phyloP scores from a whole-genome alignment of 169 alveolate species.

The Eimeria tenella region DNA sequence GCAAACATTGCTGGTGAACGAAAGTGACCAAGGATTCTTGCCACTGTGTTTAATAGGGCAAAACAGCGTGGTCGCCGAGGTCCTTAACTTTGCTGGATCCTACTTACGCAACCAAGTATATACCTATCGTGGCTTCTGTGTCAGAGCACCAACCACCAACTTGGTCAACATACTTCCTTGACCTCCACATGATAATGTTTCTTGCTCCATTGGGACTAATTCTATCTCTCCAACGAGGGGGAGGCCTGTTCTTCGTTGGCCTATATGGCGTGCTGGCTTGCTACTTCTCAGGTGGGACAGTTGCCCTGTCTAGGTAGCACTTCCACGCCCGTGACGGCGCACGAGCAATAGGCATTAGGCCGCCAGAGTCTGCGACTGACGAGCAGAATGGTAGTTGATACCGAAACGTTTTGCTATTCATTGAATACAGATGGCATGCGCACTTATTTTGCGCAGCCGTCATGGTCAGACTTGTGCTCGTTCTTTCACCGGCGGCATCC shows the following conservation, averaged over 20 bases:
- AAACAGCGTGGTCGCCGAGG: conserved; percentile 96
- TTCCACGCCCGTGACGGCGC: background rate
- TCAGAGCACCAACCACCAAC: conserved; percentile 99
- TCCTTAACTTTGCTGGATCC: conserved; percentile 97
- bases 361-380: background rate
- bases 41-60: conserved; percentile 85
- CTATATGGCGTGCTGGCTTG: conserved; percentile 95
- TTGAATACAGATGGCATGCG: too few species aligned
- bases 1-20: background rate
- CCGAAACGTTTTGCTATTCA: too few species aligned
- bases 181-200: conserved; percentile 77
- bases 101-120: conserved; percentile 96
- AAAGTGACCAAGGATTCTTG: background rate
- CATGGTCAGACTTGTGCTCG: conserved; percentile 98
- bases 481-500: conserved; percentile 91
- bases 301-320: background rate
- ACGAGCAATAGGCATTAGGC: background rate
- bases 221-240: conserved; percentile 90
- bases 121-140: conserved; percentile 99
- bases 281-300: conserved; percentile 90
- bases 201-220: conserved; percentile 82
- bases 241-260: conserved; percentile 94
- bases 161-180: conserved; percentile 91
- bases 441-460: conserved; percentile 85
- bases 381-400: too few species aligned